Evolutionary conservation across 208 protist genomes (phyloP).

Genomic region (Phytomonas sp.): DNA sequence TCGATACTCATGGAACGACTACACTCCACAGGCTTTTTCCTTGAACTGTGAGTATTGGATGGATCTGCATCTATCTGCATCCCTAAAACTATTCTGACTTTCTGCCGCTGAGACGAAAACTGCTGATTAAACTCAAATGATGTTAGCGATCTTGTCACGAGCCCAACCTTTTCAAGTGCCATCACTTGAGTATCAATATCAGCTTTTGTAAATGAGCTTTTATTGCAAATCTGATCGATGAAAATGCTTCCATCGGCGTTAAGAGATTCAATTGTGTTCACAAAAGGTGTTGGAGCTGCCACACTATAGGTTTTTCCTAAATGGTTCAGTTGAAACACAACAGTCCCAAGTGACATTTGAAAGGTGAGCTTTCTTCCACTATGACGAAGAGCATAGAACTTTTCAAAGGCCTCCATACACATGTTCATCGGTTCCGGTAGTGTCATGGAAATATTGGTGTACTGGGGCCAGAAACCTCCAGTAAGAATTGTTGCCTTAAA

Average conservation of each 20-base stretch:
- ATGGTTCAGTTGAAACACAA: constrained; percentile 41
- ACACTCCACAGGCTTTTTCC: constrained; percentile 16
- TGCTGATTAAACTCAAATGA: constrained; percentile 29
- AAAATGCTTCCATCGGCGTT: constrained; percentile 24
- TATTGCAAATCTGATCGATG: constrained; percentile 8
- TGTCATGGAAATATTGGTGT: constrained; percentile 24
- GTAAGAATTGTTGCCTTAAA: constrained; percentile 63
- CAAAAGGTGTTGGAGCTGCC: constrained; percentile 58
- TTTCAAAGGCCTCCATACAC: constrained; percentile 42
- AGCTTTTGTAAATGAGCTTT: constrained; percentile 15
- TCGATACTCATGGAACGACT: constrained; percentile 39
- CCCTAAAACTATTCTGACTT: constrained; percentile 20
- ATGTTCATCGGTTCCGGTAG: constrained; percentile 41
- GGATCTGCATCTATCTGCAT: constrained; percentile 16
- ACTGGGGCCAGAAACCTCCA: constrained; percentile 54
- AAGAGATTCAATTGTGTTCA: constrained; percentile 46
- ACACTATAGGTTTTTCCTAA: constrained; percentile 32
- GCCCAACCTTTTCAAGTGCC: constrained; percentile 22
- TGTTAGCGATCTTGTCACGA: constrained; percentile 18
- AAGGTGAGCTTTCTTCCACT: constrained; percentile 68
- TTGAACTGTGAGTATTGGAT: background rate
- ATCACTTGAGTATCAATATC: constrained; percentile 30
- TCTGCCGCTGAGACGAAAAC: constrained; percentile 22
- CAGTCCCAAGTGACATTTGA: constrained; percentile 50
- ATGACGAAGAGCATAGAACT: constrained; percentile 56